Evolutionary conservation across 1,284 basidiomycete genomes (phyloP).

Genomic region (Cutaneotrichosporon mucoides): DNA sequence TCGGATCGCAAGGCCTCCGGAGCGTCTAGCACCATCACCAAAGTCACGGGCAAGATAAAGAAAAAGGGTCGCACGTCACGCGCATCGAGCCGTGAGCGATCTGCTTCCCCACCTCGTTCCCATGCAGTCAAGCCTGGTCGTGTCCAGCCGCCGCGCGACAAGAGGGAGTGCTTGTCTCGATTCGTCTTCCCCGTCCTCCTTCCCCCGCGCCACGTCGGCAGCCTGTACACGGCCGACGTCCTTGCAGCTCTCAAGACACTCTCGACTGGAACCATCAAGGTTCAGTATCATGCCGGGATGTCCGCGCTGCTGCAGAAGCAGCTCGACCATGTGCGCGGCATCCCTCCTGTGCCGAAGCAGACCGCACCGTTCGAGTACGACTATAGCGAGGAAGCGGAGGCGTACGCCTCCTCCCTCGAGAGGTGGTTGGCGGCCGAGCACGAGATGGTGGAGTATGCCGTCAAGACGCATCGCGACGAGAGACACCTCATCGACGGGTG

Average conservation of each 20-base stretch:
- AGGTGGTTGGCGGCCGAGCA: not conserved
- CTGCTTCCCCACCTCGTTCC: too few relatives aligned
- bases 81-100: too few relatives aligned
- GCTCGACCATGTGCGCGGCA: not conserved
- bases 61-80: not conserved
- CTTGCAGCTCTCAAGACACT: not conserved
- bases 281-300: constrained; percentile 9
- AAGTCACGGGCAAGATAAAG: not conserved
- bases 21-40: not conserved
- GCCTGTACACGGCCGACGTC: constrained; percentile 4
- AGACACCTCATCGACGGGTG: not conserved
- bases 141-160: not conserved
- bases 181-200: constrained; percentile 1
- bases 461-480: not conserved
- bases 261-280: not conserved
- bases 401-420: not conserved
- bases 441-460: not conserved
- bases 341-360: not conserved
- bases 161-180: constrained; percentile 7
- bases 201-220: not conserved
- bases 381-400: not conserved
- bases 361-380: not conserved
- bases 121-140: not conserved
- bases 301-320: not conserved
- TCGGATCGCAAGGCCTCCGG: not conserved